Percentiles rank a stretch among this genome's conserved stretches.
phyloP scores from a whole-genome alignment of 768 basidiomycete genomes.

The Naganishia onofrii region DNA sequence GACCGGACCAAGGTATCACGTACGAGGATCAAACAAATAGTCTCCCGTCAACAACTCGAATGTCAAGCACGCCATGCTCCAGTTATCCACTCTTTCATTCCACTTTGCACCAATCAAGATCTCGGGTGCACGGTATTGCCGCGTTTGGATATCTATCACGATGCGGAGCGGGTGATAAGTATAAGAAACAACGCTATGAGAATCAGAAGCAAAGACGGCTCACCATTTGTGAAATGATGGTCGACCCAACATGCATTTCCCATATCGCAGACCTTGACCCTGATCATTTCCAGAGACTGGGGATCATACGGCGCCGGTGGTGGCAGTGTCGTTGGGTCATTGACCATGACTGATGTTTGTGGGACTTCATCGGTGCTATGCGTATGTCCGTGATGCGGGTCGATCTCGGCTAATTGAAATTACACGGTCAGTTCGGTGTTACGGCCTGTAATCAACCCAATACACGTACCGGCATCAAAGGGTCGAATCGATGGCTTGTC shows the following conservation, averaged over 20 bases:
- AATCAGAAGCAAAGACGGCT: slow-evolving; percentile 7
- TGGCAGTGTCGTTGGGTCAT: slow-evolving; percentile 54
- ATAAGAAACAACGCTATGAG: neutral
- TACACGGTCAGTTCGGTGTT: neutral
- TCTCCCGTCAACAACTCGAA: slow-evolving; percentile 97
- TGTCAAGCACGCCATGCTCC: slow-evolving; percentile 93
- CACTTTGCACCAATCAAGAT: slow-evolving; percentile 95
- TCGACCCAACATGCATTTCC: slow-evolving; percentile 91
- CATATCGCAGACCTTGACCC: slow-evolving; percentile 97
- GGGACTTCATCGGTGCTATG: slow-evolving; percentile 1
- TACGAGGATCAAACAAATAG: slow-evolving; percentile 76
- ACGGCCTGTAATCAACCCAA: neutral
- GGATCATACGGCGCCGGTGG: slow-evolving; percentile 52
- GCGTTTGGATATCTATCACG: slow-evolving; percentile 75
- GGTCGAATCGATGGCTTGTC: neutral
- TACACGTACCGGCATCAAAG: neutral
- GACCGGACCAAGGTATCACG: neutral
- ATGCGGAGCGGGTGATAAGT: neutral
- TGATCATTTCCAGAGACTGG: slow-evolving; percentile 59
- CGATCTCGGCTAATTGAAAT: neutral
- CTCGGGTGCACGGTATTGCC: slow-evolving; percentile 96
- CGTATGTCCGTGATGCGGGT: slow-evolving; percentile 16
- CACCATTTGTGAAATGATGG: slow-evolving; percentile 87
- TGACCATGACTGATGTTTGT: slow-evolving; percentile 30
- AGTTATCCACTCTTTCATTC: slow-evolving; percentile 92